Percentiles rank a stretch among this genome's conserved stretches.
Evolutionary conservation across 208 protist genomes (phyloP).

Genomic region (Trypanosoma avium): DNA sequence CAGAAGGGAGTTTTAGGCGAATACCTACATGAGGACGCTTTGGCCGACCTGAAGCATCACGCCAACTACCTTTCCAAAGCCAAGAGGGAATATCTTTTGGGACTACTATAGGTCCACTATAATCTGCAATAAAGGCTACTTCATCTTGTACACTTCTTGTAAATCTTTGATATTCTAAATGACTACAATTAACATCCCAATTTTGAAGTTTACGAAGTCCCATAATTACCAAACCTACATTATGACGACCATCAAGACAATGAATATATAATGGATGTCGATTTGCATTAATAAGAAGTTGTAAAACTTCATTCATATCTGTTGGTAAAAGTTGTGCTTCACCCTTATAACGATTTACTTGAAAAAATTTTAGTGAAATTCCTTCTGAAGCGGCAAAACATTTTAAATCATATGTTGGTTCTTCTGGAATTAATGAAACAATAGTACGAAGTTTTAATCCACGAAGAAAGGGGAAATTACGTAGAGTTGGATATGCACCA

Average conservation of each 20-base stretch:
- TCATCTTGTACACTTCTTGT: conserved; percentile 55
- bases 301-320: conserved; percentile 61
- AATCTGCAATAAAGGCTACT: conserved; percentile 68
- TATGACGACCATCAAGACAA: conserved; percentile 85
- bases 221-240: conserved; percentile 73
- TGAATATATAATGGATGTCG: conserved; percentile 80
- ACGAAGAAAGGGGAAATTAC: conserved; percentile 76
- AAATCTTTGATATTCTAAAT: conserved; percentile 75
- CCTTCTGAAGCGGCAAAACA: conserved; percentile 54
- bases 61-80: conserved; percentile 51
- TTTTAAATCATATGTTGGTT: conserved; percentile 76
- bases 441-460: conserved; percentile 60
- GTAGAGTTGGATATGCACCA: conserved; percentile 82
- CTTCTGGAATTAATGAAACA: conserved; percentile 77
- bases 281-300: conserved; percentile 56
- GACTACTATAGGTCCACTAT: conserved; percentile 63
- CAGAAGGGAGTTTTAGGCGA: conserved; percentile 34
- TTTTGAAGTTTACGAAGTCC: conserved; percentile 76
- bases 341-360: conserved; percentile 80
- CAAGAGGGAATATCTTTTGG: conserved; percentile 53
- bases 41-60: conserved; percentile 19
- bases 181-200: conserved; percentile 53
- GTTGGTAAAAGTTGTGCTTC: conserved; percentile 77
- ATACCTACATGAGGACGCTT: conserved; percentile 30
- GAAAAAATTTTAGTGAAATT: conserved; percentile 67